These are phyloP conservation scores for Phytophthora ramorum DNA, from an alignment of 352 stramenopile genomes.

Conservation along the genomic window DNA sequence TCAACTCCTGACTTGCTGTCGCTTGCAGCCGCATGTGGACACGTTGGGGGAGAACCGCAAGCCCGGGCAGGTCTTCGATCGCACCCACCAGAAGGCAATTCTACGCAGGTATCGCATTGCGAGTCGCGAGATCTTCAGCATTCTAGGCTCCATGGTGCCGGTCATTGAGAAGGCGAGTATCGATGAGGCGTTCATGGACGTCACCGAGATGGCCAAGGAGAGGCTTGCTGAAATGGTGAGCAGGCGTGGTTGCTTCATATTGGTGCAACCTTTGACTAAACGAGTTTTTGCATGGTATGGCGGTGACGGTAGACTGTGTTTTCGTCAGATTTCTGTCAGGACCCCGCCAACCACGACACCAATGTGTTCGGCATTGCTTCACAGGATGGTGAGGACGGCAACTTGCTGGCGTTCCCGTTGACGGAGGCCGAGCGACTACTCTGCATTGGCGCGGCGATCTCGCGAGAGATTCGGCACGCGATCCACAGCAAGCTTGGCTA, in stretches of 20 bases:
- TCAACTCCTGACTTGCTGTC: conserved; percentile 10
- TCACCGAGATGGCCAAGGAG: conserved; percentile 69
- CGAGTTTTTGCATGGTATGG: background rate
- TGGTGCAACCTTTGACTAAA: background rate
- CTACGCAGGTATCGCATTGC: conserved; percentile 80
- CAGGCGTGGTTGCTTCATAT: background rate
- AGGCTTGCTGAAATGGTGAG: conserved; percentile 57
- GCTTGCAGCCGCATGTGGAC: conserved; percentile 78
- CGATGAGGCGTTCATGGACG: conserved; percentile 85
- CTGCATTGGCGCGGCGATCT: conserved; percentile 68
- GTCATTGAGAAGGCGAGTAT: conserved; percentile 81
- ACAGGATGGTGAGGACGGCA: conserved; percentile 35
- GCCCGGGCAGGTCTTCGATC: conserved; percentile 65
- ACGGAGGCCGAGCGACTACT: conserved; percentile 72
- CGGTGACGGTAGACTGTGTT: conserved; percentile 42
- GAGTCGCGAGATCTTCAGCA: conserved; percentile 80
- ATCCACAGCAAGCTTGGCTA: conserved; percentile 75
- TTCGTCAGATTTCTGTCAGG: conserved; percentile 71
- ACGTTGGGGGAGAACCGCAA: conserved; percentile 80
- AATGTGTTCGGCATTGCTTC: conserved; percentile 73
- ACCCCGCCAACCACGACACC: conserved; percentile 62
- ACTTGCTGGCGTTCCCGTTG: conserved; percentile 56
- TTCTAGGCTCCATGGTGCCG: conserved; percentile 56
- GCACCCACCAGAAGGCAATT: conserved; percentile 84
- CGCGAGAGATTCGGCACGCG: conserved; percentile 72